Base-by-base conservation (phyloP, 805 yeast species). In the Candida argentea region DNA sequence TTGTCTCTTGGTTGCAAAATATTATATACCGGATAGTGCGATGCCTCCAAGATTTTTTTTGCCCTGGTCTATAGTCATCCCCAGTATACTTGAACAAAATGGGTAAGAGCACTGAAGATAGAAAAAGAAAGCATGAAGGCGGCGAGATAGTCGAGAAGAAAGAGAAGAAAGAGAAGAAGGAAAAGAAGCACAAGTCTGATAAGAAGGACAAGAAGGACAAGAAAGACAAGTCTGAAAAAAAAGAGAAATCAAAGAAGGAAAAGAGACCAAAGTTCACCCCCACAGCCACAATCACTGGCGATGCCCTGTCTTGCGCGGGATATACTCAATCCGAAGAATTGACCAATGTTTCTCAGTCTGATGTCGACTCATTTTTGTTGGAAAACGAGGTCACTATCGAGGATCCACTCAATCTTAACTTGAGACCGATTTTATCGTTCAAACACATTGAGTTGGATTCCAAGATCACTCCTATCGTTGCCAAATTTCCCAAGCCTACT, bases 401-500 rank as follows among this genome's bases (percentile, higher is more conserved):
- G 38, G 94, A 83, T 47, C 75, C 81, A 18, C 50, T 61, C 20
- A 36, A 45, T 6, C 43, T 57, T n/a, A 50, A 63, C 12, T 49
- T 80, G 28, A 67, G 76, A 36, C 97, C 97, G 6, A 56, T 78
- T 14, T 53, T 89, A 30, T 53, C 76, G 5, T 87, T 91, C 44
- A 60, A 63, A 19, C 73, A 77, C 20, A 63, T 89, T 14, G 43
- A 64, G 2, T 55, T 59, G 23, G 70, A 75, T 34, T 38, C 69
- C 2, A 63, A 70, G 29, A 70, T 87, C 34, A 69, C 67, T 38
- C 43, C 60, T n/a, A 74, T 70, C 26, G 65, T 89, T 26, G 58
- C 73, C 22, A 73, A 76, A 43, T 91, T 83, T 61, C 79, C 84
- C 10, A 77, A 74, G 43, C 99, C 98, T 30, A 87, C 97, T 5